Evolutionary conservation across 1,284 basidiomycete species (phyloP).

Genomic region (Rhizoctonia solani): DNA sequence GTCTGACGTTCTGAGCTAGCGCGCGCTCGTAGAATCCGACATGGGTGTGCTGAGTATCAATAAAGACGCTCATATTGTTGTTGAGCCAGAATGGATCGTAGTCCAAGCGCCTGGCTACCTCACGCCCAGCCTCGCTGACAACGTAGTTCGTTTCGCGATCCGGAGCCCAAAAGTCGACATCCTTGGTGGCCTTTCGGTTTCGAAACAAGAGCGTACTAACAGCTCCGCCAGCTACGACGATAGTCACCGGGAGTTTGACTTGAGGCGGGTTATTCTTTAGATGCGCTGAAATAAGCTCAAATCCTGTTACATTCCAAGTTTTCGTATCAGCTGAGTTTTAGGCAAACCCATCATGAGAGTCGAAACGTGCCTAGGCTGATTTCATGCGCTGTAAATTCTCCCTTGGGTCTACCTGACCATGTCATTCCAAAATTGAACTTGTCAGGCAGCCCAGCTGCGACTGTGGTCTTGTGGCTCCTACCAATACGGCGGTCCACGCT

Average conservation of each 20-base stretch:
- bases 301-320: not conserved
- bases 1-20: constrained; percentile 4
- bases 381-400: constrained; percentile 31
- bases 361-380: constrained; percentile 23
- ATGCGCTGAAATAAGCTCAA: constrained; percentile 28
- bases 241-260: constrained; percentile 12
- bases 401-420: constrained; percentile 25
- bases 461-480: not conserved
- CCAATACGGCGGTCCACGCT: constrained; percentile 4
- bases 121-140: constrained; percentile 34
- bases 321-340: constrained; percentile 10
- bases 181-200: constrained; percentile 33
- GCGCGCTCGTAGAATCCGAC: constrained; percentile 20
- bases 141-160: constrained; percentile 24
- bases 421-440: constrained; percentile 2
- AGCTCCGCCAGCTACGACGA: constrained; percentile 29
- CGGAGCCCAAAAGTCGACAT: constrained; percentile 34
- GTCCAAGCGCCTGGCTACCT: constrained; percentile 22
- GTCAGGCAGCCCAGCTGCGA: constrained; percentile 30
- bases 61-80: constrained; percentile 22
- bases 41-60: constrained; percentile 25
- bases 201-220: constrained; percentile 23
- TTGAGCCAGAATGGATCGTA: constrained; percentile 34
- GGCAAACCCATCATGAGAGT: not conserved
- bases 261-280: constrained; percentile 26